These are phyloP conservation scores for Argentina anserina DNA, from an alignment of 306 rosid species.

Conservation along the genomic window DNA sequence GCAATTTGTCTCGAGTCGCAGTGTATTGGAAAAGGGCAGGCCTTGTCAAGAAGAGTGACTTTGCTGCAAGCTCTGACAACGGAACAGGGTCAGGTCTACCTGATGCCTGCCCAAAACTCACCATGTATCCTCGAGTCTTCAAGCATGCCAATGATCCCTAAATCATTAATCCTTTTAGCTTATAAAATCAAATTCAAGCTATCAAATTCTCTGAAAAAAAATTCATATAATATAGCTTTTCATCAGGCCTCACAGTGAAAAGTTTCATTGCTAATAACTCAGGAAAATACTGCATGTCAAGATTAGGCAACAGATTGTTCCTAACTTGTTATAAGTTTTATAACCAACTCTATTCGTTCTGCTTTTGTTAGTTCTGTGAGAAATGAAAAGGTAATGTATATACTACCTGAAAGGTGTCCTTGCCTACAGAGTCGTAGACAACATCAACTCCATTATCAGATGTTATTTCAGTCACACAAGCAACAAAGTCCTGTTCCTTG, in stretches of 20 bases:
- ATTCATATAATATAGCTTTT: too few species aligned
- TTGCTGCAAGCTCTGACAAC: constrained; percentile 59
- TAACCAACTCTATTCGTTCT: too few species aligned
- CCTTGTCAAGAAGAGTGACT: constrained; percentile 78
- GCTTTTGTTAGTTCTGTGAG: too few species aligned
- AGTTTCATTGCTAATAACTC: background rate
- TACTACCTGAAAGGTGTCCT: constrained; percentile 80
- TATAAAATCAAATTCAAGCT: background rate
- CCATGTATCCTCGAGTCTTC: constrained; percentile 69
- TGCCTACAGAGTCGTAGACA: constrained; percentile 91
- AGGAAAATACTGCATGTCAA: too few species aligned
- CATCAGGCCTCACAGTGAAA: background rate
- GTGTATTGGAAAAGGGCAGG: constrained; percentile 60
- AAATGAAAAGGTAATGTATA: background rate
- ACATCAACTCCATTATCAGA: constrained; percentile 78
- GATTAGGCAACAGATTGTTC: too few species aligned
- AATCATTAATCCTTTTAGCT: background rate
- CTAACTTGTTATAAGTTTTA: too few species aligned
- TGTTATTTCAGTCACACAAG: constrained; percentile 75
- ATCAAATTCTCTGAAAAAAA: background rate
- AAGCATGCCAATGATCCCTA: constrained; percentile 86
- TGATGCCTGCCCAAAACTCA: constrained; percentile 81
- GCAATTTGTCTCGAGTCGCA: constrained; percentile 53
- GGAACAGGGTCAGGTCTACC: constrained; percentile 87
- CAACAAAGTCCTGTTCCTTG: constrained; percentile 71